A percentile compares a stretch with the other conserved stretches of the same genome.
phyloP scores from a whole-genome alignment of 2,329 filamentous ascomycete species.

The Exophiala sp. region DNA sequence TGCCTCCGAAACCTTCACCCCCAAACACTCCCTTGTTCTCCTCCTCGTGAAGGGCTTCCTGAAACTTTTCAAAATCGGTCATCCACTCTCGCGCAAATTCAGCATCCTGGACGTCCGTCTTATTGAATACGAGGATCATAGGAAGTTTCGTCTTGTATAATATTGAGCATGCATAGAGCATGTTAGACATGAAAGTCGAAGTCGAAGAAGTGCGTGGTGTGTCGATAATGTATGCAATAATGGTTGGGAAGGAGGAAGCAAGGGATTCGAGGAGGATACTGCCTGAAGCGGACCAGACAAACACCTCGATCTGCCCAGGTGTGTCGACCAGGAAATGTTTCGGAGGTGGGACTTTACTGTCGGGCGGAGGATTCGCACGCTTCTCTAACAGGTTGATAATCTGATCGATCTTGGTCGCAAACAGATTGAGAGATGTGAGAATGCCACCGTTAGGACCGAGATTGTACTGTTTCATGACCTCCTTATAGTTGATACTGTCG shows the following conservation, averaged over 20 bases:
- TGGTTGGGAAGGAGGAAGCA: slow-evolving; percentile 90
- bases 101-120: slow-evolving; percentile 91
- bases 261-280: slow-evolving; percentile 90
- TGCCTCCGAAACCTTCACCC: slow-evolving; percentile 70
- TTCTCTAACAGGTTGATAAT: slow-evolving; percentile 87
- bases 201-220: slow-evolving; percentile 90
- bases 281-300: slow-evolving; percentile 95
- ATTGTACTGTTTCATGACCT: slow-evolving; percentile 99
- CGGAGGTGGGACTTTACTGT: slow-evolving; percentile 61
- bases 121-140: slow-evolving; percentile 99
- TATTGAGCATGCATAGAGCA: slow-evolving; percentile 98
- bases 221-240: slow-evolving; percentile 96
- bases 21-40: slow-evolving; percentile 75
- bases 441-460: slow-evolving; percentile 96
- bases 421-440: slow-evolving; percentile 89
- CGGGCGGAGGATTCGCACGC: slow-evolving; percentile 64
- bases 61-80: slow-evolving; percentile 97
- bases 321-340: slow-evolving; percentile 91
- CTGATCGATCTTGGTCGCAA: slow-evolving; percentile 97
- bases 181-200: slow-evolving; percentile 98
- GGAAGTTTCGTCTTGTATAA: slow-evolving; percentile 98
- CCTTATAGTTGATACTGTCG: slow-evolving; percentile 98
- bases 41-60: slow-evolving; percentile 75
- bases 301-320: slow-evolving; percentile 96
- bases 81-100: slow-evolving; percentile 97